These are phyloP conservation scores for Neofusicoccum ribis DNA, from an alignment of 2,329 filamentous ascomycete species.

Conservation along the genomic window DNA sequence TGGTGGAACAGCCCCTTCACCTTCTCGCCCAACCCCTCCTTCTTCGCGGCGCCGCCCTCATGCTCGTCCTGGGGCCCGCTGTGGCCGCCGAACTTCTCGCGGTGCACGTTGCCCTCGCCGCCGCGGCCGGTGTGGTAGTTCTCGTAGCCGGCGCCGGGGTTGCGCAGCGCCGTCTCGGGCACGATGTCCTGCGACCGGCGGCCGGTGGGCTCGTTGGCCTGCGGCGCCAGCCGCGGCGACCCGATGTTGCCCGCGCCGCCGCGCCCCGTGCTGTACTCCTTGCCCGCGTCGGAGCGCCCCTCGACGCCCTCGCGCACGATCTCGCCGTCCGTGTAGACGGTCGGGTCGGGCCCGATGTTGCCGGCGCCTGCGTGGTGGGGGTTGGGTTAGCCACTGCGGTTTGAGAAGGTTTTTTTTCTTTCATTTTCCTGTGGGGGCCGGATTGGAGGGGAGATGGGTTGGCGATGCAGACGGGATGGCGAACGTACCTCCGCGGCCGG, in stretches of 20 bases:
- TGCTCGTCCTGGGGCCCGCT: slow-evolving; percentile 24
- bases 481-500: slow-evolving; percentile 53
- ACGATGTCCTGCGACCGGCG: slow-evolving; percentile 29
- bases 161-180: slow-evolving; percentile 35
- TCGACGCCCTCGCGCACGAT: slow-evolving; percentile 38
- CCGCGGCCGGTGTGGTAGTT: slow-evolving; percentile 40
- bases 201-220: neutral
- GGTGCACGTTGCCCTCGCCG: slow-evolving; percentile 38
- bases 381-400: neutral
- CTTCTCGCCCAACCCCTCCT: slow-evolving; percentile 36
- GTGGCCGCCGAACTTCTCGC: slow-evolving; percentile 38
- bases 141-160: slow-evolving; percentile 28
- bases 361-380: slow-evolving; percentile 46
- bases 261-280: slow-evolving; percentile 31
- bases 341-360: slow-evolving; percentile 52
- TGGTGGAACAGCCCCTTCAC: slow-evolving; percentile 32
- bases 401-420: no score
- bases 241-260: slow-evolving; percentile 34
- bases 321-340: slow-evolving; percentile 36
- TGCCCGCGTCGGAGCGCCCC: slow-evolving; percentile 26
- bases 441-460: neutral
- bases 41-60: neutral
- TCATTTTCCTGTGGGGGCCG: neutral
- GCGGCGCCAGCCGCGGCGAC: slow-evolving; percentile 22
- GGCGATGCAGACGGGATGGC: neutral